These are phyloP conservation scores for Podospora pseudopauciseta DNA, from an alignment of 495 filamentous ascomycete species.

Conservation along the genomic window DNA sequence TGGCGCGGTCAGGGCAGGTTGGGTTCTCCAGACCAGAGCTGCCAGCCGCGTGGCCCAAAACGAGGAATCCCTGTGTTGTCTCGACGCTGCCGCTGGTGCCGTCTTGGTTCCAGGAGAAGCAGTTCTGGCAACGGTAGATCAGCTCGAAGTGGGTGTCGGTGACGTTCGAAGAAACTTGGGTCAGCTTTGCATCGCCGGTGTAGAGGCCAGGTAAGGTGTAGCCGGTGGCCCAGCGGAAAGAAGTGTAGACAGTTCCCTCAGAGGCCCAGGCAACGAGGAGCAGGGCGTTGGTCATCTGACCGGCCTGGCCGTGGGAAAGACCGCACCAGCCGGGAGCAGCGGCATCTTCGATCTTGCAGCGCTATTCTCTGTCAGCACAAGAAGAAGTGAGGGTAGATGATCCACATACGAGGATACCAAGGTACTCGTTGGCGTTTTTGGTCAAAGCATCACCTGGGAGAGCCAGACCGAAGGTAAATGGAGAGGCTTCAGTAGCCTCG, in stretches of 20 bases:
- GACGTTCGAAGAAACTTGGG: constrained; percentile 54
- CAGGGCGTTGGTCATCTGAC: constrained; percentile 56
- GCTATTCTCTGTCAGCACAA: constrained; percentile 16
- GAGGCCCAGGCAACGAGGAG: constrained; percentile 57
- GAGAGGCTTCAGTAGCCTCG: constrained; percentile 14
- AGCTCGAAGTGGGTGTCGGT: constrained; percentile 53
- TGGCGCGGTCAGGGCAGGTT: constrained; percentile 31
- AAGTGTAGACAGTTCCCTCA: constrained; percentile 49
- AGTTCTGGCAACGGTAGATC: constrained; percentile 61
- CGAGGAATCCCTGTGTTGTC: constrained; percentile 23
- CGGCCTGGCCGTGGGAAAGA: constrained; percentile 47
- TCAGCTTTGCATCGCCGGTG: constrained; percentile 54
- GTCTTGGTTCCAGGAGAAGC: constrained; percentile 51
- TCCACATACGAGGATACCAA: constrained; percentile 51
- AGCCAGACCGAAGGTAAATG: constrained; percentile 52
- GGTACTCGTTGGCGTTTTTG: constrained; percentile 54
- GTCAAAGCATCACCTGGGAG: constrained; percentile 51
- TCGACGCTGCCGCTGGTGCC: constrained; percentile 24
- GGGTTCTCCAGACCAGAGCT: constrained; percentile 25
- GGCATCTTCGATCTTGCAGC: constrained; percentile 27
- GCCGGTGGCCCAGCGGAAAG: constrained; percentile 54
- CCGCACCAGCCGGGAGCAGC: constrained; percentile 52
- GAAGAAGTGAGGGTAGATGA: neutral
- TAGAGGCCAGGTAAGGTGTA: constrained; percentile 58
- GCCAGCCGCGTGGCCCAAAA: constrained; percentile 31